A percentile compares a stretch with the other conserved stretches of the same genome.
These are phyloP conservation scores for Niebla homalea DNA, from an alignment of 495 filamentous ascomycete species.

Conservation along the genomic window DNA sequence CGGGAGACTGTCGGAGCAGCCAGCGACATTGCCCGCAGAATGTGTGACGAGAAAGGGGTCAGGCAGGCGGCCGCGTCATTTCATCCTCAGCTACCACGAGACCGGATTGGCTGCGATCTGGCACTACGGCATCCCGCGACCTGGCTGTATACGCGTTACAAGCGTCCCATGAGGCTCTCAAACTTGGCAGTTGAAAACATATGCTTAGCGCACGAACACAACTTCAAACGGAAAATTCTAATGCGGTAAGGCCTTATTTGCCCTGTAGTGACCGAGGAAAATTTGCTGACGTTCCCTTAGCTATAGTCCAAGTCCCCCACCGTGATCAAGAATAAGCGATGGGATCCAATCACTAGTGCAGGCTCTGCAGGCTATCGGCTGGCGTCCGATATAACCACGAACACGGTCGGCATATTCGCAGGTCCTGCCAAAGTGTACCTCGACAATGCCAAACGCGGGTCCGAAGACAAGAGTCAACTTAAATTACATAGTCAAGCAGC, in stretches of 20 bases:
- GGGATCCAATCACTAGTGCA: conserved; percentile 36
- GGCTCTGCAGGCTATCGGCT: conserved; percentile 20
- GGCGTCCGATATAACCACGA: conserved; percentile 20
- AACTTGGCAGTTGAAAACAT: conserved; percentile 49
- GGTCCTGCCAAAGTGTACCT: conserved; percentile 21
- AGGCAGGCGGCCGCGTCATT: conserved; percentile 51
- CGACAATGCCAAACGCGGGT: neutral
- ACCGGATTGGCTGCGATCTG: conserved; percentile 45
- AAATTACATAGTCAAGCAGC: conserved; percentile 16
- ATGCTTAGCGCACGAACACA: conserved; percentile 43
- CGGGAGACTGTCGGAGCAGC: conserved; percentile 42
- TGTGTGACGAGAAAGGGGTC: conserved; percentile 48
- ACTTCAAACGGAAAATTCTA: conserved; percentile 44
- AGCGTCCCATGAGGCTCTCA: conserved; percentile 48
- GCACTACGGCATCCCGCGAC: conserved; percentile 49
- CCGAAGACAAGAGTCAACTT: neutral
- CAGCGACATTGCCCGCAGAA: conserved; percentile 39
- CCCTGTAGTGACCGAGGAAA: neutral
- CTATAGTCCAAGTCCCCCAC: conserved; percentile 20
- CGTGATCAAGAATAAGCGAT: conserved; percentile 24
- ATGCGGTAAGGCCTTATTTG: conserved; percentile 42
- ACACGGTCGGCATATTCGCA: conserved; percentile 22
- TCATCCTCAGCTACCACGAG: conserved; percentile 47
- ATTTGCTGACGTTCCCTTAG: conserved; percentile 9
- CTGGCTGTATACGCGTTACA: conserved; percentile 48